phyloP scores from a whole-genome alignment of 2,329 filamentous ascomycete genomes.

The Epichloe aotearoae region DNA sequence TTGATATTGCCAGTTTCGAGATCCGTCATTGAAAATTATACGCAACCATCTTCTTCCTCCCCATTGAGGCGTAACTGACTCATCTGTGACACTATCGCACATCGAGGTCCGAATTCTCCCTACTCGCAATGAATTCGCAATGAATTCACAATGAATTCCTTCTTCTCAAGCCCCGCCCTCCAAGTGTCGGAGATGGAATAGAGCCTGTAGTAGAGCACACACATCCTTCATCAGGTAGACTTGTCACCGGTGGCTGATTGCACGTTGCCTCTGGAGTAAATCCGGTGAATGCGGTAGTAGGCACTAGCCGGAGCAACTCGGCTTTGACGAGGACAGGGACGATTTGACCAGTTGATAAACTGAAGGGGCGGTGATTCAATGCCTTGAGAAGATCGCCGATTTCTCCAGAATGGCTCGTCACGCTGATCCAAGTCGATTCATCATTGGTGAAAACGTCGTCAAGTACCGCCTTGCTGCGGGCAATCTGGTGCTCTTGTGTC shows the following conservation, averaged over 20 bases:
- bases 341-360: constrained; percentile 50
- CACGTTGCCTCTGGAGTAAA: constrained; percentile 31
- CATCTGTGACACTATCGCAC: too few relatives aligned
- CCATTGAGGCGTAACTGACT: too few relatives aligned
- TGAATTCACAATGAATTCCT: too few relatives aligned
- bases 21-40: too few relatives aligned
- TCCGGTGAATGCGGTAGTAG: constrained; percentile 18
- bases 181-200: constrained; percentile 1
- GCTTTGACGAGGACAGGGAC: constrained; percentile 56
- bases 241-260: constrained; percentile 29
- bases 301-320: constrained; percentile 24
- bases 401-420: constrained; percentile 48
- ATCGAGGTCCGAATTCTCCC: too few relatives aligned
- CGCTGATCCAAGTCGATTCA: constrained; percentile 40
- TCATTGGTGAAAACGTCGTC: constrained; percentile 44
- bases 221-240: constrained; percentile 26
- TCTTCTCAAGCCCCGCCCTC: not conserved
- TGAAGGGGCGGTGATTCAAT: constrained; percentile 47
- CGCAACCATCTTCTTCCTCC: too few relatives aligned
- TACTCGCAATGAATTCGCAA: too few relatives aligned
- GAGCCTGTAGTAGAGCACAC: constrained; percentile 20
- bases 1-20: too few relatives aligned
- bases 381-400: constrained; percentile 39
- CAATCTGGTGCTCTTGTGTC: constrained; percentile 33
- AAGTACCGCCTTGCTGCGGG: constrained; percentile 33